A percentile compares a stretch with the other conserved stretches of the same genome.
phyloP scores from a whole-genome alignment of 345 rosid species.

The Capsella bursapastoris region DNA sequence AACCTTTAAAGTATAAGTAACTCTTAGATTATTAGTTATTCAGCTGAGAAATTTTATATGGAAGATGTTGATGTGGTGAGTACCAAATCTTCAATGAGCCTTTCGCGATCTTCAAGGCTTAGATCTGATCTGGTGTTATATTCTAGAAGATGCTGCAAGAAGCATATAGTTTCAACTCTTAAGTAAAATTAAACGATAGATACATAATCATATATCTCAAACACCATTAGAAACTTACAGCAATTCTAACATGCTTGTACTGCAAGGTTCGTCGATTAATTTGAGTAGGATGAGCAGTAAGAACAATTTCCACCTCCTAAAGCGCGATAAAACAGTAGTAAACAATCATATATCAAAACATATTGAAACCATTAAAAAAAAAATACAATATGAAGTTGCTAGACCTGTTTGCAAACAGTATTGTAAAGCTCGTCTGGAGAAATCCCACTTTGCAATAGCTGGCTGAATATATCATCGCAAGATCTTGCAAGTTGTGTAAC shows the following conservation, averaged over 20 bases:
- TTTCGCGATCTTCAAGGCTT: constrained; percentile 89
- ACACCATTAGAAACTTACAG: constrained; percentile 58
- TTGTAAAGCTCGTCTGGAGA: constrained; percentile 78
- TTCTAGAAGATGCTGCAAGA: constrained; percentile 83
- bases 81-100: constrained; percentile 96
- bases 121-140: constrained; percentile 89
- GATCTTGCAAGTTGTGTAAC: constrained; percentile 71
- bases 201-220: constrained; percentile 14
- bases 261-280: constrained; percentile 94
- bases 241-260: constrained; percentile 91
- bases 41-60: neutral
- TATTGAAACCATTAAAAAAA: too few relatives aligned
- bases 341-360: constrained; percentile 1
- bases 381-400: constrained; percentile 2
- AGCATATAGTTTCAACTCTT: constrained; percentile 28
- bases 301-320: constrained; percentile 97
- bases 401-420: constrained; percentile 90
- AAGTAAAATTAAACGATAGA: constrained; percentile 9
- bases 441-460: constrained; percentile 80
- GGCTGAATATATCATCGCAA: constrained; percentile 86
- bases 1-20: constrained; percentile 48
- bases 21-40: neutral
- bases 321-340: neutral
- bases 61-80: constrained; percentile 9
- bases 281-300: constrained; percentile 99